These are phyloP conservation scores for Aspergillus alliaceus DNA, from an alignment of 2,329 filamentous ascomycete genomes.

Conservation along the genomic window DNA sequence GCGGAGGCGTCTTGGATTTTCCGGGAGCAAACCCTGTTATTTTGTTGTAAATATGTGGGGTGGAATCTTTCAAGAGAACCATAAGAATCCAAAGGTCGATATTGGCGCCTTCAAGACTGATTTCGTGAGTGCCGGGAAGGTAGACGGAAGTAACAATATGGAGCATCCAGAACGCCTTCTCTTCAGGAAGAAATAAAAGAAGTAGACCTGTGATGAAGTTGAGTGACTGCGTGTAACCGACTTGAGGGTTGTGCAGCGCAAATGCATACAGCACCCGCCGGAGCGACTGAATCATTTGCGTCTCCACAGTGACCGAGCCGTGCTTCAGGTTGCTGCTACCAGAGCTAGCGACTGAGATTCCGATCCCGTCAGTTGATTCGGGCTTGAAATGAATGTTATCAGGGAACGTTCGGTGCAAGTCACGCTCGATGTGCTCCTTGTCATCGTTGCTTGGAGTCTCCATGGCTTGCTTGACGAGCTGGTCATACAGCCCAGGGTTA, in stretches of 20 bases:
- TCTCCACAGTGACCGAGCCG: slow-evolving; percentile 56
- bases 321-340: slow-evolving; percentile 39
- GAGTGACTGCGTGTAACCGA: slow-evolving; percentile 93
- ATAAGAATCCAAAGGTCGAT: slow-evolving; percentile 93
- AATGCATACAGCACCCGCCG: slow-evolving; percentile 87
- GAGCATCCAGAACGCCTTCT: slow-evolving; percentile 88
- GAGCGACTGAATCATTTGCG: slow-evolving; percentile 75
- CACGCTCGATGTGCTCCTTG: slow-evolving; percentile 86
- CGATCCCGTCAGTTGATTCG: slow-evolving; percentile 31
- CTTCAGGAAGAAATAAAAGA: slow-evolving; percentile 85
- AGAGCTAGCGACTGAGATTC: slow-evolving; percentile 18
- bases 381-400: slow-evolving; percentile 92
- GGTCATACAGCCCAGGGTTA: slow-evolving; percentile 73
- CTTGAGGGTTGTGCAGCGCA: slow-evolving; percentile 82
- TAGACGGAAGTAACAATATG: slow-evolving; percentile 89
- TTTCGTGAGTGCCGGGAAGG: slow-evolving; percentile 87
- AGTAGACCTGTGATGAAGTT: slow-evolving; percentile 92
- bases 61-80: slow-evolving; percentile 76
- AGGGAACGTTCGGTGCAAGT: slow-evolving; percentile 89
- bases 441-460: slow-evolving; percentile 68
- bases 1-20: slow-evolving; percentile 43
- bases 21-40: slow-evolving; percentile 61
- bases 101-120: slow-evolving; percentile 86
- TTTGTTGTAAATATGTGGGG: slow-evolving; percentile 83
- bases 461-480: slow-evolving; percentile 67